Conservation (phyloP, 352 stramenopile genomes). For the Globisporangium carolinianum region DNA sequence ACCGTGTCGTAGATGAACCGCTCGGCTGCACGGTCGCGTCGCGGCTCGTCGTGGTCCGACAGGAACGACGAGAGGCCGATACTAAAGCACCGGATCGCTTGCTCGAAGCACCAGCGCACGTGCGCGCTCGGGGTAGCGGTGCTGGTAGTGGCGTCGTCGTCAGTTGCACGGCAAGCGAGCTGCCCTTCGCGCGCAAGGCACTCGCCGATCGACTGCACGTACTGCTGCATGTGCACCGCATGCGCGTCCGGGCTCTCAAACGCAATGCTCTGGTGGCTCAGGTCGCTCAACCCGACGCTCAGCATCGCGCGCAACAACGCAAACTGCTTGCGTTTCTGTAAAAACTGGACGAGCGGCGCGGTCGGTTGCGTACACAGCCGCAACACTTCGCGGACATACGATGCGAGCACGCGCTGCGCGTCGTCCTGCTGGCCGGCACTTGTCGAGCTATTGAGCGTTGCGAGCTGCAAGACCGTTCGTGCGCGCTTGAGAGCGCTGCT, state of each 20-base stretch:
- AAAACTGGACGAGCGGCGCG: conserved; percentile 42
- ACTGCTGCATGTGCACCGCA: conserved; percentile 29
- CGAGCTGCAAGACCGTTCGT: conserved; percentile 34
- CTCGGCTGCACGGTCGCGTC: conserved; percentile 24
- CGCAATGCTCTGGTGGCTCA: conserved; percentile 28
- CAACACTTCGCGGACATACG: conserved; percentile 50
- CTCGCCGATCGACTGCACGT: conserved; percentile 55
- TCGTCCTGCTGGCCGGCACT: conserved; percentile 28
- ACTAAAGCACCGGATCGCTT: conserved; percentile 64
- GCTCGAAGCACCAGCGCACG: conserved; percentile 58
- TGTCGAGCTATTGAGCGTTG: neutral
- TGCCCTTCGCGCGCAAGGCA: conserved; percentile 60
- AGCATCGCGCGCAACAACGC: conserved; percentile 59
- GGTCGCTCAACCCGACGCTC: conserved; percentile 50
- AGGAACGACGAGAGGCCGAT: conserved; percentile 62
- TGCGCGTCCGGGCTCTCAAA: conserved; percentile 20
- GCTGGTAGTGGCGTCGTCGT: neutral
- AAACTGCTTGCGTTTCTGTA: conserved; percentile 67
- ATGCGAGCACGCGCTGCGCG: conserved; percentile 41
- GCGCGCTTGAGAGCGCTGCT: conserved; percentile 45
- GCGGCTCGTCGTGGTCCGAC: conserved; percentile 24
- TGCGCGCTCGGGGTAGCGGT: conserved; percentile 21
- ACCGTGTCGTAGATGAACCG: conserved; percentile 64
- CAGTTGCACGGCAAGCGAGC: conserved; percentile 13
- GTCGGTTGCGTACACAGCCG: conserved; percentile 49